Percentiles rank a stretch among this genome's conserved stretches.
Evolutionary conservation across 176 grass and related monocot species (phyloP).

Genomic region (Typha latifolia): DNA sequence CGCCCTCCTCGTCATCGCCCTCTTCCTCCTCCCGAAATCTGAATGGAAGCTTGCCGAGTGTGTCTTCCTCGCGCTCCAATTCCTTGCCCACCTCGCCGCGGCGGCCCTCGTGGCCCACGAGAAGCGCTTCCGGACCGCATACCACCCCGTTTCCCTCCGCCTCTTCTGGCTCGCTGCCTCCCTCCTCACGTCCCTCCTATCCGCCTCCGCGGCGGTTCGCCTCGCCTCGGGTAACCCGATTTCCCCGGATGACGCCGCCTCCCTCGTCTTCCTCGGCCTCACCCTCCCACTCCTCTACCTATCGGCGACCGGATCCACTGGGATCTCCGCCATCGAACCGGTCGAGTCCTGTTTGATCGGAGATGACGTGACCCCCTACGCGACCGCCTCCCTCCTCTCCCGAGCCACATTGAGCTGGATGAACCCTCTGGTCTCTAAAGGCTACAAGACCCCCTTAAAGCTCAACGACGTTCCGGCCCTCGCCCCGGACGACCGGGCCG

Average conservation of each 20-base stretch:
- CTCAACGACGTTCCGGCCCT: slow-evolving; percentile 33
- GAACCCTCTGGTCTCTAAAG: slow-evolving; percentile 47
- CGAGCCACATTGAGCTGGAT: slow-evolving; percentile 43
- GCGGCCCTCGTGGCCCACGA: slow-evolving; percentile 24
- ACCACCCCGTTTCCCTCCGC: slow-evolving; percentile 31
- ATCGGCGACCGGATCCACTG: slow-evolving; percentile 18
- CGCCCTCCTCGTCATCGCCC: background rate
- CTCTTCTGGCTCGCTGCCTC: slow-evolving; percentile 34
- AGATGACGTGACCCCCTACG: slow-evolving; percentile 13
- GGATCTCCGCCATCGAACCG: background rate
- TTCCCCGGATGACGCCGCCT: slow-evolving; percentile 13
- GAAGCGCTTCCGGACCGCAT: background rate
- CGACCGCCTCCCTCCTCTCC: slow-evolving; percentile 46
- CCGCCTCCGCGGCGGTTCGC: slow-evolving; percentile 12
- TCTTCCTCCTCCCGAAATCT: background rate
- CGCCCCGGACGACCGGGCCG: slow-evolving; percentile 28
- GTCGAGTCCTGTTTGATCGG: too few relatives aligned
- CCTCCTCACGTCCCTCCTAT: slow-evolving; percentile 9
- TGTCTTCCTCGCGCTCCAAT: slow-evolving; percentile 23
- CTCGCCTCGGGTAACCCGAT: slow-evolving; percentile 1
- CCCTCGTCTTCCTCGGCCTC: slow-evolving; percentile 27
- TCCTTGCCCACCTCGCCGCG: slow-evolving; percentile 27
- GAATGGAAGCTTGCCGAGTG: slow-evolving; percentile 20
- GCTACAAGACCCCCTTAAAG: slow-evolving; percentile 18
- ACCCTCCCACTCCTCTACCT: slow-evolving; percentile 31